These are phyloP conservation scores for Cyclotella kingstonii DNA, from an alignment of 108 stramenopile genomes.

Conservation along the genomic window DNA sequence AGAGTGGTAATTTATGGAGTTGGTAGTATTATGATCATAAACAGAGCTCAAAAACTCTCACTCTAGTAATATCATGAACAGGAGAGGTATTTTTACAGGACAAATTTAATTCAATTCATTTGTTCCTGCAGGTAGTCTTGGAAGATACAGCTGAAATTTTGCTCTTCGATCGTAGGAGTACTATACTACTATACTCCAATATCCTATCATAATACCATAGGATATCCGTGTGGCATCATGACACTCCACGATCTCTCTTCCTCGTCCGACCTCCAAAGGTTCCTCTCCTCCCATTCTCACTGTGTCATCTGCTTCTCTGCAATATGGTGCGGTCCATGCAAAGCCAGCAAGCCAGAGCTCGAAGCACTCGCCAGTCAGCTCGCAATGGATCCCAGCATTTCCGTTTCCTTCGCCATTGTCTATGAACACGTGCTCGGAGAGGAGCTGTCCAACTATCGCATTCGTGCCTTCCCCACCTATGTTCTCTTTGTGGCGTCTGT, in stretches of 20 bases:
- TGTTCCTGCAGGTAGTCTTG: too few relatives aligned
- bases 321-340: constrained; percentile 53
- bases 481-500: constrained; percentile 34
- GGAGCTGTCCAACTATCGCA: constrained; percentile 52
- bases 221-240: too few relatives aligned
- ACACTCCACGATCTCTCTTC: constrained; percentile 51
- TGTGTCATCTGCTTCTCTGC: constrained; percentile 68
- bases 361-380: constrained; percentile 46
- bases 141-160: too few relatives aligned
- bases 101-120: background rate
- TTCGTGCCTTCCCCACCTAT: constrained; percentile 83
- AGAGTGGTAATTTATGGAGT: too few relatives aligned
- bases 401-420: constrained; percentile 54
- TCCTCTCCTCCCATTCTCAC: constrained; percentile 41
- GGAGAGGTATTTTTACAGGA: background rate
- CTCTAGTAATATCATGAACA: too few relatives aligned
- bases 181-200: background rate
- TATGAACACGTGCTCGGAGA: constrained; percentile 72
- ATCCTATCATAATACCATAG: background rate
- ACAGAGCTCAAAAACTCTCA: too few relatives aligned
- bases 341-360: constrained; percentile 59
- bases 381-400: constrained; percentile 22
- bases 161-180: background rate
- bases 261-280: constrained; percentile 48
- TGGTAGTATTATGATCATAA: too few relatives aligned